These are phyloP conservation scores for Lolium multiflorum DNA, from an alignment of 176 grass and related monocot genomes.

Conservation along the genomic window DNA sequence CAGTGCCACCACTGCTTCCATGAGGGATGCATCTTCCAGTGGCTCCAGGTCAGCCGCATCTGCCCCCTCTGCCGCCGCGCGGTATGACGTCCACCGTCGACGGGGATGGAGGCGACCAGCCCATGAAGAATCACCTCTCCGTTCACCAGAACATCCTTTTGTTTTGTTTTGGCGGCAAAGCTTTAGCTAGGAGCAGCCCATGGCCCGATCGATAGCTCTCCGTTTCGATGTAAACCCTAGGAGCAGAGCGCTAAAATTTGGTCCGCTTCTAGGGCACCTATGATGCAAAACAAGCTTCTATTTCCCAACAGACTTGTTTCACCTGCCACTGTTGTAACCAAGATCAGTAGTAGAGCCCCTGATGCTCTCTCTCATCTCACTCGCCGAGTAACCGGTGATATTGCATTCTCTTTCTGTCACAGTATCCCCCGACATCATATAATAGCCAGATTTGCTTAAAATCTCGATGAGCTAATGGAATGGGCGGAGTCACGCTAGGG, in stretches of 20 bases:
- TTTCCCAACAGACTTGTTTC: not conserved
- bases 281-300: not conserved
- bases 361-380: not conserved
- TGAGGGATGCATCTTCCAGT: not conserved
- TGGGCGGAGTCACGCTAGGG: not conserved
- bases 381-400: not conserved
- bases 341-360: not conserved
- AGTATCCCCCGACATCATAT: not conserved
- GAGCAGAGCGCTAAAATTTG: not conserved
- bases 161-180: not conserved
- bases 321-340: not conserved
- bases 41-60: not conserved
- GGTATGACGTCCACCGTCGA: not conserved
- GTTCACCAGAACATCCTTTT: not conserved
- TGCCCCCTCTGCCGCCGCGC: conserved; percentile 6
- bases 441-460: not conserved
- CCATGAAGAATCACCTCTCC: not conserved
- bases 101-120: not conserved
- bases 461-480: not conserved
- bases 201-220: not conserved
- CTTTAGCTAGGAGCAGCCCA: too few relatives aligned
- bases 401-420: not conserved
- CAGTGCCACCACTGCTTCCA: not conserved
- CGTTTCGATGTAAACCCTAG: not conserved
- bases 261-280: not conserved